A percentile compares a stretch with the other conserved stretches of the same genome.
These are phyloP conservation scores for Chamaecrista fasciculata DNA, from an alignment of 306 rosid genomes.

Conservation along the genomic window DNA sequence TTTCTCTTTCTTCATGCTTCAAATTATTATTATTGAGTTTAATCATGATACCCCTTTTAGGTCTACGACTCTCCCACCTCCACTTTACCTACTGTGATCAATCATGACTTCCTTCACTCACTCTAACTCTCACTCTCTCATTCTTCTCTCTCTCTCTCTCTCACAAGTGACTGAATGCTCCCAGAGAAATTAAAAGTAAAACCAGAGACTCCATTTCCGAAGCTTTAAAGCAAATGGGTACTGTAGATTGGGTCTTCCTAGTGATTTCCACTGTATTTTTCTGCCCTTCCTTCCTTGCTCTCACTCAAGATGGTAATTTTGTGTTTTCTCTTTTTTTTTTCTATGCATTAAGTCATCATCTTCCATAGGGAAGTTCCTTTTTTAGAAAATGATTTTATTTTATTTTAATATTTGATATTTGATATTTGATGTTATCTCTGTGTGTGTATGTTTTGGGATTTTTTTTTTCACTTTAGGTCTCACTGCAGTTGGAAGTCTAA, in stretches of 20 bases:
- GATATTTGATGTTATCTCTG: too few relatives aligned
- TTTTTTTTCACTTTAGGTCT: not conserved
- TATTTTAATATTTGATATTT: not conserved
- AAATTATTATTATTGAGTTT: constrained; percentile 26
- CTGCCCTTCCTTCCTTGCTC: constrained; percentile 43
- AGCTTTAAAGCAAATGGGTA: constrained; percentile 37
- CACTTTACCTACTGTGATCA: constrained; percentile 15
- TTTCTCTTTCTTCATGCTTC: constrained; percentile 35
- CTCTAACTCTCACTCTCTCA: not conserved
- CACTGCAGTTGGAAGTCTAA: too few relatives aligned
- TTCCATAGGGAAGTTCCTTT: not conserved
- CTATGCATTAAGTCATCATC: not conserved
- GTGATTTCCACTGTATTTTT: constrained; percentile 32
- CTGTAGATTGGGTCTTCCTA: constrained; percentile 32
- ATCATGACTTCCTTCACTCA: constrained; percentile 7
- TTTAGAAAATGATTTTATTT: too few relatives aligned
- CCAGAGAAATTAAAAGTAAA: not conserved
- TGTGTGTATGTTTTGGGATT: too few relatives aligned
- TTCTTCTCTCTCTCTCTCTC: not conserved
- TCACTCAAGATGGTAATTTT: constrained; percentile 54
- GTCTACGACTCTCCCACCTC: constrained; percentile 3
- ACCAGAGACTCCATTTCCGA: constrained; percentile 12
- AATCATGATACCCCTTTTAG: constrained; percentile 22
- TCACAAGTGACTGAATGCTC: not conserved
- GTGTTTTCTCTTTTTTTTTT: not conserved